Conservation (phyloP, 345 rosid genomes). For the Eucalyptus marginata region DNA sequence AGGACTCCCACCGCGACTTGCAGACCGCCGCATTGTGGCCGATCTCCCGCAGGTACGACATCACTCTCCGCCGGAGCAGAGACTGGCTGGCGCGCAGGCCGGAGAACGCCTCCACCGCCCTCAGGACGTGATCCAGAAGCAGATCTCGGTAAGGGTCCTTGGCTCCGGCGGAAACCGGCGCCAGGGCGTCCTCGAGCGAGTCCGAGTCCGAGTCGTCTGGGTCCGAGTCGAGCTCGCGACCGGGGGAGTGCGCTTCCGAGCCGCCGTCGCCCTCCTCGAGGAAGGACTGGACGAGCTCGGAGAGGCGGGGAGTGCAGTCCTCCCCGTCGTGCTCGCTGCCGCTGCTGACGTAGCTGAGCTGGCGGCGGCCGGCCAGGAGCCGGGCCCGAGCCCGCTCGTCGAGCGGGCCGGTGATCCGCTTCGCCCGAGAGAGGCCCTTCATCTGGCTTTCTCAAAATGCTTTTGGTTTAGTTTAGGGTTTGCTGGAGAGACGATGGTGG, state of each 20-base stretch:
- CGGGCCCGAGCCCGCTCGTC: conserved; percentile 51
- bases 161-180: neutral
- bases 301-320: conserved; percentile 54
- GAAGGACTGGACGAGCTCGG: conserved; percentile 69
- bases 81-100: conserved; percentile 10
- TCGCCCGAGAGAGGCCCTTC: conserved; percentile 12
- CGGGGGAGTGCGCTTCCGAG: neutral
- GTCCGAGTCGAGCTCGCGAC: neutral
- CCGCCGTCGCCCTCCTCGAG: conserved; percentile 32
- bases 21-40: conserved; percentile 91
- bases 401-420: conserved; percentile 56
- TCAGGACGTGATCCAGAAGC: conserved; percentile 20
- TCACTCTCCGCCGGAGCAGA: conserved; percentile 42
- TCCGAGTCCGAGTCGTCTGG: conserved; percentile 12
- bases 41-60: conserved; percentile 38
- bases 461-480: neutral
- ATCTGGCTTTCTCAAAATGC: neutral
- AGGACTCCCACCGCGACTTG: conserved; percentile 68
- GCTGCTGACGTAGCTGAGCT: conserved; percentile 41
- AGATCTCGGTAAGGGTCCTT: conserved; percentile 31
- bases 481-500: neutral
- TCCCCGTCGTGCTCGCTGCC: conserved; percentile 70
- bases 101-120: conserved; percentile 36
- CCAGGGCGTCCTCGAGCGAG: conserved; percentile 11
- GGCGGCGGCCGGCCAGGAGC: conserved; percentile 16